phyloP scores from a whole-genome alignment of 139 green algal genomes.

The Deuterostichococcus epilithicus region DNA sequence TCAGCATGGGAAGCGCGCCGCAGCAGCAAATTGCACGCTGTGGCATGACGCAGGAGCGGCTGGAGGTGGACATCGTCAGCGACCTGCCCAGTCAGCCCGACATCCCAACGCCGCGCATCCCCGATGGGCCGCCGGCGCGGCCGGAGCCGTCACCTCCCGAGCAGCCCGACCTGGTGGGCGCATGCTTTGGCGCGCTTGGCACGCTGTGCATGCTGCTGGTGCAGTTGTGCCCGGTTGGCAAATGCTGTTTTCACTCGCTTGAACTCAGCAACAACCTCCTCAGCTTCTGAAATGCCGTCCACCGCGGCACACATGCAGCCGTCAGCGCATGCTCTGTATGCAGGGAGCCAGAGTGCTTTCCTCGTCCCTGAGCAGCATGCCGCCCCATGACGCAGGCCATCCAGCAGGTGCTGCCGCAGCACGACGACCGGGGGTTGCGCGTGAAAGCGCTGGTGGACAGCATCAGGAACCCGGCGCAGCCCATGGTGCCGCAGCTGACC shows the following conservation, averaged over 20 bases:
- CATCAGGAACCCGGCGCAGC: neutral
- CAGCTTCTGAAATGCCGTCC: neutral
- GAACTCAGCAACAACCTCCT: neutral
- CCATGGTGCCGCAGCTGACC: neutral
- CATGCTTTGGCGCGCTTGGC: neutral
- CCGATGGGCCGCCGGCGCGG: neutral
- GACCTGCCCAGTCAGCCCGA: conserved; percentile 30
- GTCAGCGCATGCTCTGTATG: no score
- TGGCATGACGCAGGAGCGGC: neutral
- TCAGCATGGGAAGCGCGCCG: no score
- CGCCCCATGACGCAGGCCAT: neutral
- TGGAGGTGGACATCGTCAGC: neutral
- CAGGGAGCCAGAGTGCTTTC: no score
- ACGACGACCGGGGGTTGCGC: neutral
- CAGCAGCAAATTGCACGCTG: neutral
- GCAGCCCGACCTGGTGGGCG: neutral
- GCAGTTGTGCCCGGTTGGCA: neutral
- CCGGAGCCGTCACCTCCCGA: neutral
- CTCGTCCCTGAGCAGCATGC: no score
- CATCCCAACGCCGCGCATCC: conserved; percentile 16
- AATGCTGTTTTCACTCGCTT: neutral
- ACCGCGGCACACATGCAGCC: no score
- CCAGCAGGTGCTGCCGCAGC: neutral
- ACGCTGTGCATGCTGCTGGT: neutral
- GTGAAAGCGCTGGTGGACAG: neutral